These are phyloP conservation scores for Aspergillus nanangensis DNA, from an alignment of 495 filamentous ascomycete genomes.

Conservation along the genomic window DNA sequence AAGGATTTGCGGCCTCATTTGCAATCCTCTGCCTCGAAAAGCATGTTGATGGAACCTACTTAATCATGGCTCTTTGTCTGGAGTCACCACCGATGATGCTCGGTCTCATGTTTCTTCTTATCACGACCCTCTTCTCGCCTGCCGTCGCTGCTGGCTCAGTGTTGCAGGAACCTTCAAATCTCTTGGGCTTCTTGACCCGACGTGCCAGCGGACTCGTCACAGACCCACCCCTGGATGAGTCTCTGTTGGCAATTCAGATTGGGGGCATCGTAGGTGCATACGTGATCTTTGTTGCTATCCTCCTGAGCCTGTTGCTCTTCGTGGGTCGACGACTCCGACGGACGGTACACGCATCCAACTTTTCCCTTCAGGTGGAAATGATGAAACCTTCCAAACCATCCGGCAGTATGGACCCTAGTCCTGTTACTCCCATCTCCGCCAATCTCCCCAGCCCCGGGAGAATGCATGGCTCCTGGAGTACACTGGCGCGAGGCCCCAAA, in stretches of 20 bases:
- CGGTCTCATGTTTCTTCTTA: not conserved
- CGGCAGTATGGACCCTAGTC: conserved; percentile 45
- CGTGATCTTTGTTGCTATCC: conserved; percentile 64
- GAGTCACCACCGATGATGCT: conserved; percentile 10
- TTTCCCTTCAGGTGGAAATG: conserved; percentile 58
- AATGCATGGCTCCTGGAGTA: conserved; percentile 40
- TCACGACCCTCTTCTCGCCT: conserved; percentile 10
- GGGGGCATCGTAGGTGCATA: conserved; percentile 77
- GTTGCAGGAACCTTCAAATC: conserved; percentile 5
- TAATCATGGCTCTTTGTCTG: conserved; percentile 12
- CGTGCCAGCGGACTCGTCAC: conserved; percentile 9
- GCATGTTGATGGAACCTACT: conserved; percentile 15
- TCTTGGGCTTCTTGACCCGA: conserved; percentile 2
- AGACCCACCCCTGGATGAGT: conserved; percentile 36
- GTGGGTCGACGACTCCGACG: conserved; percentile 57
- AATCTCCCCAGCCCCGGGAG: conserved; percentile 36
- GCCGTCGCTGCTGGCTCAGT: conserved; percentile 14
- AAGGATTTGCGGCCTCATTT: conserved; percentile 20
- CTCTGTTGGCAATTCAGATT: conserved; percentile 68
- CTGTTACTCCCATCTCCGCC: conserved; percentile 36
- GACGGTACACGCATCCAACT: conserved; percentile 47
- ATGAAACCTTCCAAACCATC: conserved; percentile 49
- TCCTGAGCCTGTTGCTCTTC: conserved; percentile 61
- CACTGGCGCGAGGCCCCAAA: conserved; percentile 26
- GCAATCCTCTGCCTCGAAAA: conserved; percentile 11